phyloP scores from a whole-genome alignment of 2,329 filamentous ascomycete genomes.

The Curvularia verruculosa region DNA sequence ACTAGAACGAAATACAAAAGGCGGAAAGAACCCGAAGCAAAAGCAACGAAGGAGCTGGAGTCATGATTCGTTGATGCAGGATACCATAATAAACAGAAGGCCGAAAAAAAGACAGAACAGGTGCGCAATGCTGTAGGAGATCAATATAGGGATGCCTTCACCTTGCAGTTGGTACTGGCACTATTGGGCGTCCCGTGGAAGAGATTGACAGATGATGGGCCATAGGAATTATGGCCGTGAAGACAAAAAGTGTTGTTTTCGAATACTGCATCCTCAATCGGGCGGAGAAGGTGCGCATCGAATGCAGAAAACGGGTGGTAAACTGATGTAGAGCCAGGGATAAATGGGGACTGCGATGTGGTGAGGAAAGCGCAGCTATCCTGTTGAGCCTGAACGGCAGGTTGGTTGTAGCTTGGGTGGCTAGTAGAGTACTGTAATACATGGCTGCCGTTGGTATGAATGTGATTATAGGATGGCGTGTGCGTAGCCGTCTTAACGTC shows the following conservation, averaged over 20 bases:
- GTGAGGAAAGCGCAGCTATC: constrained; percentile 3
- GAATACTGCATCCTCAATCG: constrained; percentile 5
- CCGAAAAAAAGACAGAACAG: neutral
- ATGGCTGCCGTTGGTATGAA: constrained; percentile 5
- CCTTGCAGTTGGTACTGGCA: constrained; percentile 5
- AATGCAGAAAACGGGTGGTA: constrained; percentile 18
- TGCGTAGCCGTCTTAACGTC: constrained; percentile 17
- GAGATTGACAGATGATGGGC: constrained; percentile 1
- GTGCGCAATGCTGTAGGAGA: neutral
- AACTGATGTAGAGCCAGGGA: neutral
- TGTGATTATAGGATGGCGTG: constrained; percentile 5
- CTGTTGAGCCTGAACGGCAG: constrained; percentile 5
- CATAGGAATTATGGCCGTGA: constrained; percentile 8
- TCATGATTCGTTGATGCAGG: constrained; percentile 12
- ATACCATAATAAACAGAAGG: neutral
- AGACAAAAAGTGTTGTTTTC: constrained; percentile 1
- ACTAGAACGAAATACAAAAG: constrained; percentile 13
- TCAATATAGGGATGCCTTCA: constrained; percentile 1
- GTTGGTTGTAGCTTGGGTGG: constrained; percentile 8
- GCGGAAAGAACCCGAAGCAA: neutral
- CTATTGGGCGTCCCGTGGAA: constrained; percentile 21
- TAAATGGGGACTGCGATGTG: neutral
- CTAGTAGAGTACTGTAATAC: constrained; percentile 12
- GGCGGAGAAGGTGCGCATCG: constrained; percentile 10
- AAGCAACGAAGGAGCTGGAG: constrained; percentile 6